Conservation (phyloP, 106 monocot species). For the Dactylorhiza incarnata region DNA sequence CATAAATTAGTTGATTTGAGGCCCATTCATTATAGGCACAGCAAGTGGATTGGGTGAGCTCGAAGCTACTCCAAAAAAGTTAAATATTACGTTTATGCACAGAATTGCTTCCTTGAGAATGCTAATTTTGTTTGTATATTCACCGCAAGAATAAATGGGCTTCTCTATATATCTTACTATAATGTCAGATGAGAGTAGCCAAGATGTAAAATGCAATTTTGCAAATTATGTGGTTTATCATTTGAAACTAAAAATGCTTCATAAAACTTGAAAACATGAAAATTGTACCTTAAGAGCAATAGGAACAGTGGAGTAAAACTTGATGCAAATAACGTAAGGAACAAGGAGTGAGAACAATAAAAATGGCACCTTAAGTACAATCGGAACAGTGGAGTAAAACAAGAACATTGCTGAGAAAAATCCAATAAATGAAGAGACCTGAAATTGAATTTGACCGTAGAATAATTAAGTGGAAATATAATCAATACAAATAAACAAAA, state of each 20-base stretch:
- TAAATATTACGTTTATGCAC: too few species aligned
- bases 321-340: neutral
- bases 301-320: too few species aligned
- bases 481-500: neutral
- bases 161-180: too few species aligned
- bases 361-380: conserved; percentile 61
- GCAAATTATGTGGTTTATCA: neutral
- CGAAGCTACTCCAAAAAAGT: too few species aligned
- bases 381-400: conserved; percentile 82
- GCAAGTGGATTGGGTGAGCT: too few species aligned
- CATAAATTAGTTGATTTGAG: too few species aligned
- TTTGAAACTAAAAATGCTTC: neutral
- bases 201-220: too few species aligned
- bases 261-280: neutral
- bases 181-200: too few species aligned
- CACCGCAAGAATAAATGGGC: too few species aligned
- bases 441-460: conserved; percentile 12
- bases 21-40: too few species aligned
- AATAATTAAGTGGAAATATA: neutral
- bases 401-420: conserved; percentile 79
- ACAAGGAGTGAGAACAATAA: neutral
- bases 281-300: neutral
- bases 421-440: conserved; percentile 73
- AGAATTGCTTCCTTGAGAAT: too few species aligned
- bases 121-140: too few species aligned